Conservation (phyloP, 169 alveolate genomes). For the Plasmodium cynomolgi region DNA sequence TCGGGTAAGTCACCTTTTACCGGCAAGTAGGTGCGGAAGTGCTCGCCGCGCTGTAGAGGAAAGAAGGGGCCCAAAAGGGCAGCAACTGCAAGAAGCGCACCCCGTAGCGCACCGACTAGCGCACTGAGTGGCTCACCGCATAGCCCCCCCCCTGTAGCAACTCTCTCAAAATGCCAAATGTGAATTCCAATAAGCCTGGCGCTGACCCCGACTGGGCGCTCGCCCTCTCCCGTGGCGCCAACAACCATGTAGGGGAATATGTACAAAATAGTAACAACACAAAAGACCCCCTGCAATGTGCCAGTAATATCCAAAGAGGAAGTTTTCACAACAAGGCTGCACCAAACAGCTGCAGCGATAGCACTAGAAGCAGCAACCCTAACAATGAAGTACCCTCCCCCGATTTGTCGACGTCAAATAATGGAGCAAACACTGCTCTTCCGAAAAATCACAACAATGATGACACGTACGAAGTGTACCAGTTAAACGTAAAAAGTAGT, state of each 20-base stretch:
- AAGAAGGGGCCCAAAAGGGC: neutral
- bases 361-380: neutral
- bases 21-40: neutral
- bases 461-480: conserved; percentile 4
- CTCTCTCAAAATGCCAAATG: neutral
- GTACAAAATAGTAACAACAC: neutral
- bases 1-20: neutral
- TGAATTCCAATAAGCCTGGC: conserved; percentile 3
- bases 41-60: neutral
- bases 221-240: neutral
- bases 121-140: neutral
- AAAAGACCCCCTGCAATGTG: neutral
- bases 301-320: neutral
- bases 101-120: neutral
- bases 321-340: neutral
- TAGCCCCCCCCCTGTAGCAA: neutral
- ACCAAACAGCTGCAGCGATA: neutral
- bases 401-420: neutral
- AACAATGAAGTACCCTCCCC: neutral
- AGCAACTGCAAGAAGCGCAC: neutral
- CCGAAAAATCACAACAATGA: conserved; percentile 5
- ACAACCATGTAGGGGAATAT: neutral
- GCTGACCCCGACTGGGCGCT: neutral
- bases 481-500: neutral
- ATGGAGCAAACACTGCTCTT: neutral